Evolutionary conservation across 352 stramenopile genomes (phyloP), one percentile per base, ranked within the genome.

Genomic region (Phytopythium cucurbitacearum): DNA sequence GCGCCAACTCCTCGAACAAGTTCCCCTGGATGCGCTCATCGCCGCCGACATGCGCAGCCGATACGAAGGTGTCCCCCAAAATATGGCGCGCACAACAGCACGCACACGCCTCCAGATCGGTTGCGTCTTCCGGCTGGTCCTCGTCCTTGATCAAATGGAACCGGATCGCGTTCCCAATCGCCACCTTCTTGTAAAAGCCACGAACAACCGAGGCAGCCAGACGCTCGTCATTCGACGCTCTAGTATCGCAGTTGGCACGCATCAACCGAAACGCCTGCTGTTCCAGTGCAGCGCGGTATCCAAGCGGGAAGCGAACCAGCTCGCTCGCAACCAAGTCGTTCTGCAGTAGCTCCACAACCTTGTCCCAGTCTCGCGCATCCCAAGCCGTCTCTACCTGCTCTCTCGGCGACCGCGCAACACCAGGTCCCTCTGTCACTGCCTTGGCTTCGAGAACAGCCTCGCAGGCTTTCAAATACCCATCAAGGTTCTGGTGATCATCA

Each of bases 381-480:
- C 73, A 80, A 11, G 76, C 73, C 42, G 79, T 62, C 16, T 77
- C 71, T 13, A 85, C 52, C 21, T 80, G 62, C 16, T 69, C 15
- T 35, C 67, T 80, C 1, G 65, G 56, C 0, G 69, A 72, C 45
- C 70, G 73, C 2, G 73, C 43, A 15, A 64, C 59, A 40, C 49
- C 62, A 38, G 65, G 57, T 10, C 68, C 64, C 12, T 76, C 71
- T 1, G 55, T 62, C 40, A 67, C 44, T 3, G 77, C 72, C 8
- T 73, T 66, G n/a, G 68, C 37, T 35, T 85, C 76, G 8, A 91
- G 43, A 13, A 91, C 73, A 2, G 76, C 73, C 62, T 88, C 71
- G 51, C 78, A 91, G 1, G 81, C 81, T 11, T 76, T 71, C 32
- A 91, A 57, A 48, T 89, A 91, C 11, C 78, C 81, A 66, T 91